Evolutionary conservation across 805 yeast genomes (phyloP), one percentile per base, ranked within the genome.

Genomic region (Pichia rugopelliculosa): DNA sequence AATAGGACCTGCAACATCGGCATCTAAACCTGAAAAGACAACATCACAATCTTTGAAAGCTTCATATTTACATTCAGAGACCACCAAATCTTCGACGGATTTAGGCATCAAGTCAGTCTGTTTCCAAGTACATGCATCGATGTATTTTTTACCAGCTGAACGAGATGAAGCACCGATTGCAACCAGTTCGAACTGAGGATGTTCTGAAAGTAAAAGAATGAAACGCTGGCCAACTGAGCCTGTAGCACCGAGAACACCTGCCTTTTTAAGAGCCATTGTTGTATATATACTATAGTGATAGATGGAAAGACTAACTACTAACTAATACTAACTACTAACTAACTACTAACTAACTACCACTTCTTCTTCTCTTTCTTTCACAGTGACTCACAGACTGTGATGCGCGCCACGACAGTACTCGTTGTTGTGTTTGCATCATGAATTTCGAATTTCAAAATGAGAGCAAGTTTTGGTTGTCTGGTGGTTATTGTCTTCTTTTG

Each of bases 141-240:
- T 69, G 66, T 93, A 93, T 51, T 74, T 70, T 66, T 86, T 87
- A 42, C 98, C 98, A 18, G 98, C 96, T 23, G 96, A 88, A 64
- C 98, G 80, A 18, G 87, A 60, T 20, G 96, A 87, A 4, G 99
- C 99, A 57, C 99, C 99, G 46, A 93, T 72, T 8, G 80, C 93
- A 48, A 77, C 74, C 40, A 93, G 69, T 65, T 88, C 88, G 59
- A 93, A 89, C 51, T 87, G 87, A 23, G 98, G 98, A 64, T 93
- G 97, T 53, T 85, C 71, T 3, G 89, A 77, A 53, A 93, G 73
- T 42, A 93, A 72, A 42, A 91, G 72, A 52, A 93, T 90, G 65
- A 93, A 93, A 58, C 98, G 78, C 69, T 93, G 99, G 48, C 99
- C 99, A 36, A 93, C 99, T 39, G 95, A 82, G 45, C 99, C 99